Evolutionary conservation across 2,329 filamentous ascomycete genomes (phyloP).

Genomic region (Alternaria incomplexa): DNA sequence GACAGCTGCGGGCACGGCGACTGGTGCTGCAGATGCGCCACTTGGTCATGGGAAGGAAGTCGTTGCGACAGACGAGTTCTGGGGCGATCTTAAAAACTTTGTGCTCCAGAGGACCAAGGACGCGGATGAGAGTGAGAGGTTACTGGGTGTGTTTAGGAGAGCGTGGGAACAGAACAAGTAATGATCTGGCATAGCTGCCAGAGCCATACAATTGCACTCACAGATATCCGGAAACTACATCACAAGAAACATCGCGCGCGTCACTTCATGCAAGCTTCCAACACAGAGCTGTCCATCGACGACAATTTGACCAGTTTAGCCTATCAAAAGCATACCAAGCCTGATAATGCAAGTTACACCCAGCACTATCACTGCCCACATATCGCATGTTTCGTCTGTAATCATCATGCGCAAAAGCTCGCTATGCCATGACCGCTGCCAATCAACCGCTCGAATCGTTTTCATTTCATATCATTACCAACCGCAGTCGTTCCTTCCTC

Average conservation of each 20-base stretch:
- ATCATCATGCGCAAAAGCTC: slow-evolving; percentile 13
- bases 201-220: not conserved
- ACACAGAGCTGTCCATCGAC: slow-evolving; percentile 24
- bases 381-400: slow-evolving; percentile 15
- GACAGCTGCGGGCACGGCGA: slow-evolving; percentile 2
- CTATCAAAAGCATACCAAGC: slow-evolving; percentile 18
- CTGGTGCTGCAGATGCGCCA: slow-evolving; percentile 56
- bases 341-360: slow-evolving; percentile 18
- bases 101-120: slow-evolving; percentile 80
- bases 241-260: not conserved
- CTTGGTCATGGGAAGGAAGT: slow-evolving; percentile 63
- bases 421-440: slow-evolving; percentile 11
- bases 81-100: slow-evolving; percentile 83
- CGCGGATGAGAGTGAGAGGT: slow-evolving; percentile 66
- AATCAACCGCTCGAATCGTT: slow-evolving; percentile 16
- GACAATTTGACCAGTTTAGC: slow-evolving; percentile 31
- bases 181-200: not conserved
- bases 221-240: not conserved
- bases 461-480: slow-evolving; percentile 24
- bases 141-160: slow-evolving; percentile 71
- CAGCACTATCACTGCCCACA: slow-evolving; percentile 11
- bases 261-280: slow-evolving; percentile 9
- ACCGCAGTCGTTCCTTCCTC: slow-evolving; percentile 18
- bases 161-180: slow-evolving; percentile 65
- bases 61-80: slow-evolving; percentile 77